Evolutionary conservation across 768 basidiomycete species (phyloP).

Genomic region (Coprinopsis marcescibilis): DNA sequence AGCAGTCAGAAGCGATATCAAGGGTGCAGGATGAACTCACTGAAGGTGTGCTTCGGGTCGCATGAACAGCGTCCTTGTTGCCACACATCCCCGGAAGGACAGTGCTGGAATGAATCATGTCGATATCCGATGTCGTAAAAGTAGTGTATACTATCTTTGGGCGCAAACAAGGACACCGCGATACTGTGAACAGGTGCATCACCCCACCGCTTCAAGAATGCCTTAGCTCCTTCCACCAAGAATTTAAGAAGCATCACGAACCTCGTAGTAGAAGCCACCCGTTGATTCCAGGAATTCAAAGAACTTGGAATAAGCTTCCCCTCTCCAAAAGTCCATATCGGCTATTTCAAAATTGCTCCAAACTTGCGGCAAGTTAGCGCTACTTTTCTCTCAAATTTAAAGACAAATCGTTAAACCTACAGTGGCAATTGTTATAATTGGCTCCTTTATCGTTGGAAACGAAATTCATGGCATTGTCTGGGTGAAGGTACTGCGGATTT

Average conservation of each 20-base stretch:
- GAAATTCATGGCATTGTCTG: constrained; percentile 67
- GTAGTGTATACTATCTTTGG: constrained; percentile 73
- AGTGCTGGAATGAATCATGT: constrained; percentile 77
- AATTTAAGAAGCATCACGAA: constrained; percentile 21
- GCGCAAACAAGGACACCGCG: constrained; percentile 69
- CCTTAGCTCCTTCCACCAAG: not conserved
- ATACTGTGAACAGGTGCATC: constrained; percentile 78
- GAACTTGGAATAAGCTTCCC: constrained; percentile 76
- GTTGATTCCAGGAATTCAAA: constrained; percentile 76
- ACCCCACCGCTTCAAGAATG: constrained; percentile 57
- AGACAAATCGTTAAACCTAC: constrained; percentile 25
- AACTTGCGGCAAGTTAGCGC: constrained; percentile 34
- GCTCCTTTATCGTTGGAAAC: constrained; percentile 65
- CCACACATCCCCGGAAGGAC: constrained; percentile 56
- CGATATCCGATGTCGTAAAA: constrained; percentile 82
- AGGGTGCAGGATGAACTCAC: constrained; percentile 34
- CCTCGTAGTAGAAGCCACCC: constrained; percentile 93
- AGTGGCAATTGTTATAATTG: constrained; percentile 67
- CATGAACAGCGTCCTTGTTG: constrained; percentile 62
- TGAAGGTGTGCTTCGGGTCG: constrained; percentile 65
- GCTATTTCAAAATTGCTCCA: constrained; percentile 95
- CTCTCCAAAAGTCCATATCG: constrained; percentile 84
- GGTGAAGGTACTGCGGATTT: constrained; percentile 55
- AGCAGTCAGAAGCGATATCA: too few species aligned
- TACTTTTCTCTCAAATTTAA: not conserved